These are phyloP conservation scores for Camellia oleifera DNA, from an alignment of 179 eudicot genomes.

Conservation along the genomic window DNA sequence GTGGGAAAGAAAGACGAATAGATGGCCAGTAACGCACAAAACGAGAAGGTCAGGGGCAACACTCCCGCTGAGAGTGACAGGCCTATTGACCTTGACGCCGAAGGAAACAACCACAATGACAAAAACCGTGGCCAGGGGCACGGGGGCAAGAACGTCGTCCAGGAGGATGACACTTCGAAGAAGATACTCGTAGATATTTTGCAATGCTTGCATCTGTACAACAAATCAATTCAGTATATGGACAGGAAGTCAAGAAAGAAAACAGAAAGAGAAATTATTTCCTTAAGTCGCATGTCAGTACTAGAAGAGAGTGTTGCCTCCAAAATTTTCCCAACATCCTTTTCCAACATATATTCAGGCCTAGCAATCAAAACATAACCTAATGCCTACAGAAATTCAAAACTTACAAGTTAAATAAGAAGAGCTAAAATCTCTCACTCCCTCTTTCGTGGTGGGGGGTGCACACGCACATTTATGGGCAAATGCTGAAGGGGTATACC, in stretches of 20 bases:
- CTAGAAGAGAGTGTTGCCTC: constrained; percentile 39
- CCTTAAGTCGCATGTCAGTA: constrained; percentile 85
- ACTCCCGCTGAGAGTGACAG: too few species aligned
- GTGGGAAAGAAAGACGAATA: too few species aligned
- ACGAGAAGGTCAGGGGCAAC: too few species aligned
- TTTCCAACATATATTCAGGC: constrained; percentile 90
- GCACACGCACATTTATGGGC: background rate
- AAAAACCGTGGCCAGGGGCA: too few species aligned
- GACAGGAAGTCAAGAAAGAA: constrained; percentile 7
- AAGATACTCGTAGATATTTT: constrained; percentile 90
- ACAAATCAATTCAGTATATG: constrained; percentile 26
- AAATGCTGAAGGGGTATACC: too few species aligned
- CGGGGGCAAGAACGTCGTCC: too few species aligned
- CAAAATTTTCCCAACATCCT: too few species aligned
- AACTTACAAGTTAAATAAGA: background rate
- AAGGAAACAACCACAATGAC: too few species aligned
- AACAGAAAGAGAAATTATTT: constrained; percentile 25
- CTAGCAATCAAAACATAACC: constrained; percentile 89
- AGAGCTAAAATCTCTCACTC: too few species aligned
- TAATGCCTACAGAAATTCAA: constrained; percentile 62
- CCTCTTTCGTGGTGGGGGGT: background rate
- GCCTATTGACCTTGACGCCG: too few species aligned
- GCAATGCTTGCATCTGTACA: constrained; percentile 85
- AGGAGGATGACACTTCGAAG: constrained; percentile 34
- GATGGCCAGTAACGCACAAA: too few species aligned